phyloP scores from a whole-genome alignment of 164 flowering plant species.

The Umbilicus rupestris region DNA sequence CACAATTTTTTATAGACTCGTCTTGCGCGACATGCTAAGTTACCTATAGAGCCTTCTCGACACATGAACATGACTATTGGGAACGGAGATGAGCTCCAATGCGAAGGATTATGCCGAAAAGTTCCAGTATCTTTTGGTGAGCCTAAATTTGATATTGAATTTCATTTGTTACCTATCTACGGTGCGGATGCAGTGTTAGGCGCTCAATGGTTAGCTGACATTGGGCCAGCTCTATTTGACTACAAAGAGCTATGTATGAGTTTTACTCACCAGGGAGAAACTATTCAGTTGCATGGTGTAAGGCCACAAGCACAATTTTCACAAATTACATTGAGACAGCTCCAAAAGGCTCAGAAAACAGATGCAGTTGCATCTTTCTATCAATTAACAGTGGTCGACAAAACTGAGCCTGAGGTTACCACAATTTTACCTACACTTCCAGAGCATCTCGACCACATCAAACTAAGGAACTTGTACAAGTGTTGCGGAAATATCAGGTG shows the following conservation, averaged over 20 bases:
- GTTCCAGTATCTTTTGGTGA: slow-evolving; percentile 11
- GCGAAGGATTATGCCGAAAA: not conserved
- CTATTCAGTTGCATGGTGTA: not conserved
- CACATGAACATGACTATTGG: slow-evolving; percentile 9
- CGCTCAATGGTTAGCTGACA: not conserved
- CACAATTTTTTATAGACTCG: slow-evolving; percentile 16
- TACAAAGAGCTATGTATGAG: not conserved
- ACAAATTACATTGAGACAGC: not conserved
- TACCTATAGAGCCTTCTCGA: not conserved
- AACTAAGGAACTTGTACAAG: not conserved
- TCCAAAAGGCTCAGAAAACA: not conserved
- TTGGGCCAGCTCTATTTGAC: not conserved
- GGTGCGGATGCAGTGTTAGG: not conserved
- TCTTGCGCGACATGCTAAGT: not conserved
- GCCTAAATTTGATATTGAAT: not conserved
- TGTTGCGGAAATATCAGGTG: not conserved
- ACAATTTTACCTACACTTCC: not conserved
- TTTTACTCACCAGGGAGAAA: not conserved
- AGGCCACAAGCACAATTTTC: not conserved
- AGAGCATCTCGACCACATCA: not conserved
- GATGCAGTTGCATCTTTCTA: not conserved
- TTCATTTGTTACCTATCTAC: not conserved
- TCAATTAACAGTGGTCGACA: not conserved
- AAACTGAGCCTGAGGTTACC: not conserved
- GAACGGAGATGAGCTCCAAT: not conserved